phyloP scores from a whole-genome alignment of 169 alveolate genomes.

The Cryptosporidium parvum region DNA sequence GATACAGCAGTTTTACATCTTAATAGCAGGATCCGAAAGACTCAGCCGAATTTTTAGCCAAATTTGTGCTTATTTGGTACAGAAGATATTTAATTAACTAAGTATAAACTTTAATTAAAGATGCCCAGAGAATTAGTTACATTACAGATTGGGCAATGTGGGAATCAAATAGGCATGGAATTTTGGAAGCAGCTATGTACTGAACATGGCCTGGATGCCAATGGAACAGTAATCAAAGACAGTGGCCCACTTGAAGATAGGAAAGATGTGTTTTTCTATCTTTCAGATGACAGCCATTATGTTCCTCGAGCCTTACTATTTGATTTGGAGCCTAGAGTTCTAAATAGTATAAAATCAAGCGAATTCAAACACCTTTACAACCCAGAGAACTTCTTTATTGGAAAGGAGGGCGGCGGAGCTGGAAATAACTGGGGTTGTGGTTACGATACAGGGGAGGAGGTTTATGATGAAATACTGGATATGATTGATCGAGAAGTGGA shows the following conservation, averaged over 20 bases:
- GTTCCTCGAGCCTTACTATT: constrained; percentile 96
- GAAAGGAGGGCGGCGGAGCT: constrained; percentile 99
- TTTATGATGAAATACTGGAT: constrained; percentile 96
- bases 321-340: constrained; percentile 98
- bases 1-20: background rate
- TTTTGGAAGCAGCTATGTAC: constrained; percentile 98
- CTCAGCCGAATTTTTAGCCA: background rate
- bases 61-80: constrained; percentile 64
- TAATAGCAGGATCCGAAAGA: background rate
- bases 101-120: constrained; percentile 17
- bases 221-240: constrained; percentile 81
- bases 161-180: constrained; percentile 99
- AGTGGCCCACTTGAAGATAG: constrained; percentile 91
- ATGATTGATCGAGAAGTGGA: constrained; percentile 99
- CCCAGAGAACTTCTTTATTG: constrained; percentile 96
- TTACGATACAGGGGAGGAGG: constrained; percentile 92
- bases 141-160: constrained; percentile 99
- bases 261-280: constrained; percentile 97
- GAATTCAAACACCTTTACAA: constrained; percentile 93
- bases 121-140: constrained; percentile 99
- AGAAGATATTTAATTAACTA: background rate
- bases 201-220: constrained; percentile 96
- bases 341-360: constrained; percentile 87
- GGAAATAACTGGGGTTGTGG: constrained; percentile 99
- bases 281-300: constrained; percentile 95